phyloP scores from a whole-genome alignment of 768 basidiomycete genomes.

The Mycena rebaudengoi region DNA sequence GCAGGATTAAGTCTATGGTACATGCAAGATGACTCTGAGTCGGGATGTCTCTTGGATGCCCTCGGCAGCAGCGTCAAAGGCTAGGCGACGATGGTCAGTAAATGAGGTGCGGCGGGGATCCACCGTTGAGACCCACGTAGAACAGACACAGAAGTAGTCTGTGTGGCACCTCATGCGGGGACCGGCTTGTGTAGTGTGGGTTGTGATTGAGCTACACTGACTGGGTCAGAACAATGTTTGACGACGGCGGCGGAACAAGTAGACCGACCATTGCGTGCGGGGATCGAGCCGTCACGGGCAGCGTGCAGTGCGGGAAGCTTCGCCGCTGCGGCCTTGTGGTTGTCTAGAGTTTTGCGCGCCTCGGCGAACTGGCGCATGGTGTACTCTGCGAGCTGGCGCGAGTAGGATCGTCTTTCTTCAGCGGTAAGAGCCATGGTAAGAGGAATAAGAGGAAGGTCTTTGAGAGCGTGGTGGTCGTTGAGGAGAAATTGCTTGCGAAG shows the following conservation, averaged over 20 bases:
- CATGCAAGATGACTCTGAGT: no score
- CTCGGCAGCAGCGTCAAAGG: no score
- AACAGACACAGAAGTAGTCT: background rate
- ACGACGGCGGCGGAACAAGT: background rate
- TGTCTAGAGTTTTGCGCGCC: conserved; percentile 39
- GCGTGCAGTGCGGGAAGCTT: conserved; percentile 48
- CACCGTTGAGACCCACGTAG: background rate
- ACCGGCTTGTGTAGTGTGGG: background rate
- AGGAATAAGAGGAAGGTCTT: conserved; percentile 16
- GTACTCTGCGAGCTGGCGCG: conserved; percentile 57
- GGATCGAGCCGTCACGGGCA: conserved; percentile 29
- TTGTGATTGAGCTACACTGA: no score
- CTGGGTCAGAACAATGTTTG: no score
- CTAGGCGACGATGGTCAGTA: background rate
- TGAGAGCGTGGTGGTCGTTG: conserved; percentile 12
- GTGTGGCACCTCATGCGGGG: no score
- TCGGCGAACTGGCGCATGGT: conserved; percentile 55
- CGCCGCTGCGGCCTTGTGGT: conserved; percentile 42
- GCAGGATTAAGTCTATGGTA: no score
- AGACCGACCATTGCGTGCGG: conserved; percentile 18
- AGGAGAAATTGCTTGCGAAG: background rate
- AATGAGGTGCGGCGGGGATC: background rate
- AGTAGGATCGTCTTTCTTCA: conserved; percentile 49
- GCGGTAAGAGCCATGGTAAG: conserved; percentile 35
- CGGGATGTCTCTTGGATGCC: no score